Percentiles rank a stretch among this genome's conserved stretches.
phyloP scores from a whole-genome alignment of 2,329 filamentous ascomycete species.

The Penicillium expansum region DNA sequence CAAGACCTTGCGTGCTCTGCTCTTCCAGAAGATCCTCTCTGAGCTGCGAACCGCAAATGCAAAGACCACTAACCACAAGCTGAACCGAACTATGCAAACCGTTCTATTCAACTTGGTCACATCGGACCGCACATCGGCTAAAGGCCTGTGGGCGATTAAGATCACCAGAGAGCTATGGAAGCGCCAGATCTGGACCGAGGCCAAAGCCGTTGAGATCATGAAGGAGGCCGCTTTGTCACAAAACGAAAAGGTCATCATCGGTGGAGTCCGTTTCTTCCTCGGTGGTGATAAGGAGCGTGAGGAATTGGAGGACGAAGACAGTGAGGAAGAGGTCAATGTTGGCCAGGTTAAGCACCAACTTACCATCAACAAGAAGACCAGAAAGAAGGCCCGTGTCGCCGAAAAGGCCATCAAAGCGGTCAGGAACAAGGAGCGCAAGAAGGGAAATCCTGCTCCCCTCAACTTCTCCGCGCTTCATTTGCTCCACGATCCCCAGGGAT shows the following conservation, averaged over 20 bases:
- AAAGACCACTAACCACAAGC: constrained; percentile 82
- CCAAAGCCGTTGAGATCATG: constrained; percentile 96
- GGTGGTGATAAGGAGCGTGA: constrained; percentile 95
- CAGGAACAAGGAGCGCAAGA: constrained; percentile 81
- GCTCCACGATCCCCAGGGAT: constrained; percentile 89
- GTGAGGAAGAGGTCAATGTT: constrained; percentile 76
- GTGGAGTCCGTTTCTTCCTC: constrained; percentile 89
- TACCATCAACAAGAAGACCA: constrained; percentile 94
- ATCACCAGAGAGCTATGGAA: constrained; percentile 95
- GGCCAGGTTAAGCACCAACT: constrained; percentile 78
- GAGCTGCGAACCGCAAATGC: constrained; percentile 85
- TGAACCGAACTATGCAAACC: constrained; percentile 91
- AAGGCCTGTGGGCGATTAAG: constrained; percentile 94
- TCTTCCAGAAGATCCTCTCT: constrained; percentile 88
- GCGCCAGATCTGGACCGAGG: constrained; percentile 91
- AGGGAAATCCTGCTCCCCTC: constrained; percentile 78
- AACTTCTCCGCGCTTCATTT: constrained; percentile 97
- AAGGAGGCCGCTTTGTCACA: constrained; percentile 85
- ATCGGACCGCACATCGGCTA: constrained; percentile 77
- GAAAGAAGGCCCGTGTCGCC: constrained; percentile 76
- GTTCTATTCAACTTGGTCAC: constrained; percentile 89
- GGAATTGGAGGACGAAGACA: constrained; percentile 84
- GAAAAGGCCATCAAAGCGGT: constrained; percentile 79
- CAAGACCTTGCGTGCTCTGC: constrained; percentile 77
- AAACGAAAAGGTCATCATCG: constrained; percentile 87